Evolutionary conservation across 148 eudicot genomes (phyloP).

Genomic region (Rhododendron vialii): DNA sequence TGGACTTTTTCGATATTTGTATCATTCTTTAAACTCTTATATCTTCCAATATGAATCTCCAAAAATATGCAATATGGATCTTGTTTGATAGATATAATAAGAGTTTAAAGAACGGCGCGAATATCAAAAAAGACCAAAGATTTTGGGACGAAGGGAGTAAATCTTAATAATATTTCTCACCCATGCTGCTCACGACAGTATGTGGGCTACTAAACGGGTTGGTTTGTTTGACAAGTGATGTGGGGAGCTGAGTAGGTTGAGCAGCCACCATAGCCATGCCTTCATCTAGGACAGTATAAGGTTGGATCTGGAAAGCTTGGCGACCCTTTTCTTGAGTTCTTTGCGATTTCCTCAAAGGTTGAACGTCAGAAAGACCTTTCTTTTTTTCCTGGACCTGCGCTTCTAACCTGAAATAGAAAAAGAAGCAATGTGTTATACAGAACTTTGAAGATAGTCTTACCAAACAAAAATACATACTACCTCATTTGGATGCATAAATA

Average conservation of each 20-base stretch:
- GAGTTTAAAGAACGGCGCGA: no score
- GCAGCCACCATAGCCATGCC: not conserved
- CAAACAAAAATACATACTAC: no score
- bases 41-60: no score
- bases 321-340: not conserved
- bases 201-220: not conserved
- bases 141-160: no score
- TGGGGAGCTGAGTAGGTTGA: not conserved
- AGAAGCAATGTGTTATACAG: no score
- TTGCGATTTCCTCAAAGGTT: not conserved
- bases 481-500: no score
- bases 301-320: not conserved
- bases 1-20: no score
- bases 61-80: no score
- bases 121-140: no score
- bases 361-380: not conserved
- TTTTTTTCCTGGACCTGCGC: not conserved
- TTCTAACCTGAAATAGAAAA: not conserved
- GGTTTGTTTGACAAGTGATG: not conserved
- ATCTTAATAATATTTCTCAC: not conserved
- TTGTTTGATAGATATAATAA: no score
- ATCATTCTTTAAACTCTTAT: no score
- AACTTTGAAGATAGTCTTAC: no score
- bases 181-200: not conserved
- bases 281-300: not conserved